Evolutionary conservation across 2,329 filamentous ascomycete genomes (phyloP), one percentile per base, ranked within the genome.

Genomic region (Aspergillus neoniger): DNA sequence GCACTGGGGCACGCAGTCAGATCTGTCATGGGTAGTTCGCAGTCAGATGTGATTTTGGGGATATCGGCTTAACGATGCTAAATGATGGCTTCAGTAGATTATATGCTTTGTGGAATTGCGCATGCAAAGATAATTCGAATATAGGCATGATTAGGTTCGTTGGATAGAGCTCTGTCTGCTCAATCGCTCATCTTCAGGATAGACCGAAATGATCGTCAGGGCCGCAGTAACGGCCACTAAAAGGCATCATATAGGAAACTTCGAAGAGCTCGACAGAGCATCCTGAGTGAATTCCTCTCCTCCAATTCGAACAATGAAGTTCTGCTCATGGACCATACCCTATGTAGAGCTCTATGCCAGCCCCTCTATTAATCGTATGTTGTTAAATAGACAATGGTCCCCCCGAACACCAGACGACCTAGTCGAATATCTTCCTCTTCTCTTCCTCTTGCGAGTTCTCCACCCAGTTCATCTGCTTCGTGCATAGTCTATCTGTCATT

Each of bases 291-390:
- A 49, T 49, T 10, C 23, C 7, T 28, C 15, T 6, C 23, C 23
- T 49, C 5, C 44, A 28, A 30, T 4, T 49, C 8, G 32, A 15
- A 36, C 32, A 36, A 36, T 23, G 15, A 17, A 15, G n/a, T 49
- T 9, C 44, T 14, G 10, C 12, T 28, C 25, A 25, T 28, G 44
- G 44, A 28, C 51, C 51, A 15, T n/a, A 36, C 58, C 56, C 28
- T 48, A 53, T 59, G 32, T 7, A 30, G 59, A 59, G 39, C 38
- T 59, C 58, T 58, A 63, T 59, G 58, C 63, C 65, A 65, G 54
- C 65, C 65, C 12, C 65, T 48, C 49, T n/a, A 59, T 62, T 66
- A 62, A 57, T 62, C 41, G 7, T 32, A 41, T 8, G 19, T 47
- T 32, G 19, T 7, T 21, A 32, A 28, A 15, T 43, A 57, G 55